Conservation (phyloP, 495 filamentous ascomycete species). For the Penicillium angulare region DNA sequence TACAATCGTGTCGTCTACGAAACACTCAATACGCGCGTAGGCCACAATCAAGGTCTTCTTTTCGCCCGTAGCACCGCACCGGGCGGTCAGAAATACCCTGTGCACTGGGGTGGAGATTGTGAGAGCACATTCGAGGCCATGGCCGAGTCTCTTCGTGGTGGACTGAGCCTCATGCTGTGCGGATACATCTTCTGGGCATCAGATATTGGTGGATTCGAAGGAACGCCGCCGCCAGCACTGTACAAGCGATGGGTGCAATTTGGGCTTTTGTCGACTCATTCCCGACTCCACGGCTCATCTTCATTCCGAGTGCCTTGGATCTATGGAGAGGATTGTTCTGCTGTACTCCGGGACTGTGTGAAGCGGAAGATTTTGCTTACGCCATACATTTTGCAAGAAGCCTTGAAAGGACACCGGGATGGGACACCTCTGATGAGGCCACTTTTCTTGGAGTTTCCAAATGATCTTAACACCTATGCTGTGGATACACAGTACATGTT, state of each 20-base stretch:
- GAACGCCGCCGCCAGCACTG: slow-evolving; percentile 61
- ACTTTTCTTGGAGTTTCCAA: slow-evolving; percentile 64
- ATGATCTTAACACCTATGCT: slow-evolving; percentile 59
- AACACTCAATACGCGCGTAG: slow-evolving; percentile 57
- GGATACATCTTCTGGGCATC: slow-evolving; percentile 69
- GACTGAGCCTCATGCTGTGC: slow-evolving; percentile 60
- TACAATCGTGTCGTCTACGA: slow-evolving; percentile 72
- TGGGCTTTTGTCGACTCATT: slow-evolving; percentile 65
- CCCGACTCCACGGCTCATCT: slow-evolving; percentile 62
- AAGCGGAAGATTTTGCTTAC: slow-evolving; percentile 61
- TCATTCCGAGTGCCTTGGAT: slow-evolving; percentile 73
- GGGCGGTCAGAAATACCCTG: slow-evolving; percentile 65
- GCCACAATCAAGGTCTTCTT: slow-evolving; percentile 57
- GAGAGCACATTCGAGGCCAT: slow-evolving; percentile 71
- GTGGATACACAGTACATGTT: slow-evolving; percentile 70
- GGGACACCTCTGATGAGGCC: slow-evolving; percentile 58
- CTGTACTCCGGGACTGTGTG: slow-evolving; percentile 56
- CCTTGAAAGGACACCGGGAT: slow-evolving; percentile 37
- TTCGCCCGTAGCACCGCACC: slow-evolving; percentile 67
- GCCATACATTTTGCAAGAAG: slow-evolving; percentile 61
- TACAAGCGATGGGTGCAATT: slow-evolving; percentile 80
- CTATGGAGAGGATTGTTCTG: slow-evolving; percentile 61
- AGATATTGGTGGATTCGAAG: slow-evolving; percentile 75
- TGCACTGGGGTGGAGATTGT: slow-evolving; percentile 68
- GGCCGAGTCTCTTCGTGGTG: slow-evolving; percentile 71